Conservation (phyloP, 495 filamentous ascomycete species). For the Terfezia claveryi region DNA sequence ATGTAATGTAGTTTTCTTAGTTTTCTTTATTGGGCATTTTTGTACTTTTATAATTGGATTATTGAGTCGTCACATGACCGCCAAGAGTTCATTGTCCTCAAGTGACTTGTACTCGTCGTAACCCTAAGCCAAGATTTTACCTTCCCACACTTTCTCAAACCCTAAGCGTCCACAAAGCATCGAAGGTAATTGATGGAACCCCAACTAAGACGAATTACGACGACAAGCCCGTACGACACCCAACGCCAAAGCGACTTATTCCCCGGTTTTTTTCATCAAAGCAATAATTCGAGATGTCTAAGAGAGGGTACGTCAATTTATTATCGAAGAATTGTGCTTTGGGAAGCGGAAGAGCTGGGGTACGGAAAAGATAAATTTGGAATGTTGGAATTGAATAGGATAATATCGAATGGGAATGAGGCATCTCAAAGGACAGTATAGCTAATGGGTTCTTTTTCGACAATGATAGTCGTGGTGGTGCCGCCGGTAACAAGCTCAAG, state of each 20-base stretch:
- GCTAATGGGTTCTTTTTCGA: conserved; percentile 2
- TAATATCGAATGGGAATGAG: neutral
- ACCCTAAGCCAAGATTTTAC: neutral
- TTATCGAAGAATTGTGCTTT: neutral
- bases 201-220: neutral
- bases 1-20: neutral
- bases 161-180: neutral
- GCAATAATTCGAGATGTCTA: conserved; percentile 16
- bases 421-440: neutral
- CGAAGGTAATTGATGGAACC: neutral
- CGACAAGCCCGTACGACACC: neutral
- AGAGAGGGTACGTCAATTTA: conserved; percentile 14
- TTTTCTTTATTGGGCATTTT: neutral
- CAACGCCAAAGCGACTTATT: neutral
- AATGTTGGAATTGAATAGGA: no score
- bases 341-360: neutral
- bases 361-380: neutral
- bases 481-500: conserved; percentile 98
- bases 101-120: neutral
- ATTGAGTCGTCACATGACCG: neutral
- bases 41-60: neutral
- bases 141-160: neutral
- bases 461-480: conserved; percentile 42
- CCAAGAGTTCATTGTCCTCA: neutral
- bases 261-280: conserved; percentile 7